phyloP scores from a whole-genome alignment of 2,329 filamentous ascomycete species.

The Monosporascus cannonballus region DNA sequence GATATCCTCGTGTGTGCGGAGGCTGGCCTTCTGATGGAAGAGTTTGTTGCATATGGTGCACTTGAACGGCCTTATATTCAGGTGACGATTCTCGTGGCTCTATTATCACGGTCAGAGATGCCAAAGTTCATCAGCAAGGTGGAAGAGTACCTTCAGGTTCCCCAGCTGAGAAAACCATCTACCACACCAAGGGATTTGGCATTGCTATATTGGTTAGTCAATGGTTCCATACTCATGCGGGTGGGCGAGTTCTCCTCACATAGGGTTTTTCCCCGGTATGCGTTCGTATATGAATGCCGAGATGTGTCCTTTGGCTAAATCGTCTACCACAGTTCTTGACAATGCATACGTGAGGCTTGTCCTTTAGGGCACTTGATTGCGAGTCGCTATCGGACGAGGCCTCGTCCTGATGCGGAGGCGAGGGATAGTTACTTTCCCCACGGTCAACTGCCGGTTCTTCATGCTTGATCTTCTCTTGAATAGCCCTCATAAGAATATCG shows the following conservation, averaged over 20 bases:
- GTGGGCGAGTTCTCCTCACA: constrained; percentile 46
- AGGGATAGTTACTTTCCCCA: constrained; percentile 26
- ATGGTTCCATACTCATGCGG: not conserved
- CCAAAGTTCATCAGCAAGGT: not conserved
- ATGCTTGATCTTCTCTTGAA: constrained; percentile 48
- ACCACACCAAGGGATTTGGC: constrained; percentile 66
- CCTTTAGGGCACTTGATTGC: constrained; percentile 20
- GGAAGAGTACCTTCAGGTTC: constrained; percentile 67
- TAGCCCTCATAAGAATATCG: constrained; percentile 82
- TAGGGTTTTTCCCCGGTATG: constrained; percentile 91
- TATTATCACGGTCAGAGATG: constrained; percentile 26
- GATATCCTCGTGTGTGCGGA: constrained; percentile 63
- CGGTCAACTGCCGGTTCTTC: constrained; percentile 15
- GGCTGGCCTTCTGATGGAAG: constrained; percentile 83
- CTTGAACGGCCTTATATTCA: constrained; percentile 76
- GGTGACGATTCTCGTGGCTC: constrained; percentile 85
- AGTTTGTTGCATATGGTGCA: constrained; percentile 75
- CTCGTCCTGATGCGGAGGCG: constrained; percentile 20
- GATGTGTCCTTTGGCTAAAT: constrained; percentile 87
- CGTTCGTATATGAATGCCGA: constrained; percentile 81
- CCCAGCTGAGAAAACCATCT: constrained; percentile 84
- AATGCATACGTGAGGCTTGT: constrained; percentile 68
- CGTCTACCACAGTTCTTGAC: constrained; percentile 70
- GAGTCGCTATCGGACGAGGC: constrained; percentile 13
- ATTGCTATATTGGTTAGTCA: constrained; percentile 38